phyloP scores from a whole-genome alignment of 305 asterid genomes.

The Coffea humblotiana region DNA sequence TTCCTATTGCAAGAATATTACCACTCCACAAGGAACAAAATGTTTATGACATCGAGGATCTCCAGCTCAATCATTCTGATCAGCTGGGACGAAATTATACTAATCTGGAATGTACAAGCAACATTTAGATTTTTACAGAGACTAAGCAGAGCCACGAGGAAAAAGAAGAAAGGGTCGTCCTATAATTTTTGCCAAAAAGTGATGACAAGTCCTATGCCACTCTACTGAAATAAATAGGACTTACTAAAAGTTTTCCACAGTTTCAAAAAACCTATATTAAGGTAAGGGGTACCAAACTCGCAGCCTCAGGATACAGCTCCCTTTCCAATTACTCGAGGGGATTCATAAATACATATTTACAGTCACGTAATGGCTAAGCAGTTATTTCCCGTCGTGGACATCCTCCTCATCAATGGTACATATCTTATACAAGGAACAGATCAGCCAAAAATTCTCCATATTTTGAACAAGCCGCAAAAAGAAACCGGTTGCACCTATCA shows the following conservation, averaged over 20 bases:
- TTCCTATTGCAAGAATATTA: background rate
- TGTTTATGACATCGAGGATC: background rate
- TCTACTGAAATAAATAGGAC: background rate
- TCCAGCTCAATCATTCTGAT: constrained; percentile 15
- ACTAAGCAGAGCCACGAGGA: background rate
- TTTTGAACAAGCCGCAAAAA: constrained; percentile 19
- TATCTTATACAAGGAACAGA: background rate
- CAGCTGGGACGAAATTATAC: constrained; percentile 13
- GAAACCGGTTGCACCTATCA: constrained; percentile 12
- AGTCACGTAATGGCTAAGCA: constrained; percentile 6
- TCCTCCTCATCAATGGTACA: background rate
- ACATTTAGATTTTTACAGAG: constrained; percentile 18
- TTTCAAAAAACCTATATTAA: background rate
- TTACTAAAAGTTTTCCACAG: background rate
- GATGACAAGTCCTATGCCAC: background rate
- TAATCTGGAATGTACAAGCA: constrained; percentile 15
- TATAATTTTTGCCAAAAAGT: background rate
- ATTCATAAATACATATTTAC: constrained; percentile 17
- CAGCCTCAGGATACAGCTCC: constrained; percentile 1
- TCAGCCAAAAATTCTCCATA: constrained; percentile 10
- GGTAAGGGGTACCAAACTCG: background rate
- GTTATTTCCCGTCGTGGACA: background rate
- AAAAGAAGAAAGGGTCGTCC: background rate
- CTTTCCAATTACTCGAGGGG: constrained; percentile 11
- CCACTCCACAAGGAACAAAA: background rate